Base-by-base conservation (phyloP, 371 early-diverging fungal species). In the Mucor plumbeus region DNA sequence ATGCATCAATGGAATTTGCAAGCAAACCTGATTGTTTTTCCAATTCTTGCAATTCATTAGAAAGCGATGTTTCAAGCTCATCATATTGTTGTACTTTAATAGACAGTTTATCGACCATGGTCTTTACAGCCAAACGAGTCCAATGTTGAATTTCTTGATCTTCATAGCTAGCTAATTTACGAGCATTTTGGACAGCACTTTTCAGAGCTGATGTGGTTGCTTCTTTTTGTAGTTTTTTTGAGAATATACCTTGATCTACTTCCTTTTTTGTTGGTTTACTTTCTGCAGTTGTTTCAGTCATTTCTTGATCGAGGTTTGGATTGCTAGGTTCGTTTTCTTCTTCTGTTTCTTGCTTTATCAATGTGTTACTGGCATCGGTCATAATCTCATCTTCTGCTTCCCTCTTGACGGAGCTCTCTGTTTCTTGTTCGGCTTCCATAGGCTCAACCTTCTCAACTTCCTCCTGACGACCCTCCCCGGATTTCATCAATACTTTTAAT, bases 21-120 rank as follows among this genome's bases (percentile, higher is more conserved):
- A 82, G 48, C 14, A 75, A 36, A 31, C 39, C 48, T 17, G 92
- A 81, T 81, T 95, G 96, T 33, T 87, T 84, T 68, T 95, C 97
- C 19, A 97, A 65, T 53, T 97, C 97, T 56, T 84, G 78, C 60
- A 90, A 82, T 78, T 98, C 98, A 39, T 81, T 81, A 65, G 94
- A 95, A 33, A 97, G 70, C 5, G 92, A 78, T 0, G 81, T 82
- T 74, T 97, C 97, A 69, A 97, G 68, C 69, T 96, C 96, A 62
- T 94, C 94, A 64, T 97, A 95, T 68, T 96, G 94, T 73, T 88
- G 86, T 70, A 99, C 85, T 74, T 97, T 97, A 36, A 94, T 75
- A 54, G 91, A 88, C 64, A 97, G 68, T 75, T 96, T 96, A 69
- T 88, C 86, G 35, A 94, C 68, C 70, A 97, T 93, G 10, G 91